A percentile compares a stretch with the other conserved stretches of the same genome.
These are phyloP conservation scores for Hericium coralloides DNA, from an alignment of 768 basidiomycete genomes.

Conservation along the genomic window DNA sequence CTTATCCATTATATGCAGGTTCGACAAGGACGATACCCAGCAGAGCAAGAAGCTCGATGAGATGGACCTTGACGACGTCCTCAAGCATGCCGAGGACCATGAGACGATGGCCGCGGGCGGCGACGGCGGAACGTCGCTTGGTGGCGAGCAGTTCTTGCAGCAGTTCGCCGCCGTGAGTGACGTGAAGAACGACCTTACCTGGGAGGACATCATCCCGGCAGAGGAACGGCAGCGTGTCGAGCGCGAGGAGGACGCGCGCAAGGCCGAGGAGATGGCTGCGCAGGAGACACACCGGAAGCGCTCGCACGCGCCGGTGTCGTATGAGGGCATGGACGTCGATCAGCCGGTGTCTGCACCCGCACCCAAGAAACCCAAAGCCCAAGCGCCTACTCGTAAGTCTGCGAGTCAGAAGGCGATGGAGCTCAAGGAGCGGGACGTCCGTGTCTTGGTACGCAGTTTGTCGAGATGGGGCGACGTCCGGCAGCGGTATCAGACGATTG, in stretches of 20 bases:
- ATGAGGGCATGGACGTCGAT: conserved; percentile 90
- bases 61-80: conserved; percentile 97
- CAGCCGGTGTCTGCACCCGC: conserved; percentile 53
- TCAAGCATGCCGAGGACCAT: conserved; percentile 94
- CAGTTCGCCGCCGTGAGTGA: conserved; percentile 95
- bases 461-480: conserved; percentile 98
- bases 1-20: conserved; percentile 39
- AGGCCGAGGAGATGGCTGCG: conserved; percentile 60
- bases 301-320: conserved; percentile 78
- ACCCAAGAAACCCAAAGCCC: conserved; percentile 66
- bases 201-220: conserved; percentile 98
- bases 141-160: conserved; percentile 93
- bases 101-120: conserved; percentile 81
- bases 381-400: conserved; percentile 74
- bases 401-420: conserved; percentile 94
- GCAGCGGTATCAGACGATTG: conserved; percentile 89
- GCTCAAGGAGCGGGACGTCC: conserved; percentile 93
- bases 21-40: conserved; percentile 91
- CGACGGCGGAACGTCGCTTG: conserved; percentile 88
- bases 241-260: conserved; percentile 67
- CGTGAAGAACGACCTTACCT: conserved; percentile 96
- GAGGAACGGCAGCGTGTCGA: conserved; percentile 85
- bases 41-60: conserved; percentile 96
- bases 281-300: conserved; percentile 69
- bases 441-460: conserved; percentile 88